phyloP scores from a whole-genome alignment of 441 rosid species.

The Flueggea neowawraea region DNA sequence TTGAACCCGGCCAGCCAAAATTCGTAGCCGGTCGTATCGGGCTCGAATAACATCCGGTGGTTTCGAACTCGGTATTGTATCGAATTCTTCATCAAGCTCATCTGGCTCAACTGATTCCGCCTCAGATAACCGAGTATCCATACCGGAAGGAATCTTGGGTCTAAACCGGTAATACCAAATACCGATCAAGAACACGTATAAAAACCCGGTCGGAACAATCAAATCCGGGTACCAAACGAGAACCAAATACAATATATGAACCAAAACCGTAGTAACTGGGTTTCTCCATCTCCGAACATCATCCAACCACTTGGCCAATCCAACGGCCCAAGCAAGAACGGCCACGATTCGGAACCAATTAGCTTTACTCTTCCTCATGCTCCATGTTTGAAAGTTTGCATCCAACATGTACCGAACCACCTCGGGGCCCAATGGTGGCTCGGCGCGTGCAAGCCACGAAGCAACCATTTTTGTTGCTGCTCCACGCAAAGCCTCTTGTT shows the following conservation, averaged over 20 bases:
- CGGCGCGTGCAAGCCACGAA: conserved; percentile 72
- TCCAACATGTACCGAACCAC: conserved; percentile 90
- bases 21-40: conserved; percentile 75
- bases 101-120: conserved; percentile 79
- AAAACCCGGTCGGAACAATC: conserved; percentile 75
- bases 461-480: conserved; percentile 92
- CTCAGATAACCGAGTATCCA: conserved; percentile 89
- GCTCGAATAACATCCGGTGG: conserved; percentile 62
- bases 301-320: conserved; percentile 88
- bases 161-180: conserved; percentile 88
- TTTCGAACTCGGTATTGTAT: conserved; percentile 75
- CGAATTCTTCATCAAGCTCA: conserved; percentile 92
- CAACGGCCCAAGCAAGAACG: conserved; percentile 88
- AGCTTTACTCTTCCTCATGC: conserved; percentile 95
- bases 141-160: conserved; percentile 85
- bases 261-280: conserved; percentile 72
- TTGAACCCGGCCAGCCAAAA: conserved; percentile 83
- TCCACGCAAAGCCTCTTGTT: conserved; percentile 89
- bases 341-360: conserved; percentile 93
- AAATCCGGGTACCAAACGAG: conserved; percentile 97
- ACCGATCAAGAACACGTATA: conserved; percentile 76
- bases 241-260: conserved; percentile 73
- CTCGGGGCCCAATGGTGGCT: conserved; percentile 85
- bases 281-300: conserved; percentile 79
- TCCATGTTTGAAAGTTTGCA: conserved; percentile 92